Evolutionary conservation across 2,329 filamentous ascomycete genomes (phyloP).

Genomic region (Ophiobolus disseminans): DNA sequence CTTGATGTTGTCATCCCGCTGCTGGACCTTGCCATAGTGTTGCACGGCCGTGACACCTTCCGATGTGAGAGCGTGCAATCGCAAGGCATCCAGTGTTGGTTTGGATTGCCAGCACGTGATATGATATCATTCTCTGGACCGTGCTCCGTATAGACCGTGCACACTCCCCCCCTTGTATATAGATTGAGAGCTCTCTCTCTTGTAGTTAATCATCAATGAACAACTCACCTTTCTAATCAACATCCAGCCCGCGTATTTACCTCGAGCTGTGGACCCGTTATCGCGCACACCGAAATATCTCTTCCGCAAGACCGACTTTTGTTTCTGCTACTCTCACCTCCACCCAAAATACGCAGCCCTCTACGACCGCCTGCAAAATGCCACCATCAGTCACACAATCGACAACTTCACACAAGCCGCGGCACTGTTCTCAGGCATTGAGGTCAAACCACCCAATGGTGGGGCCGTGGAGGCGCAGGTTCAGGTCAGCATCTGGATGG

Average conservation of each 20-base stretch:
- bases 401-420: conserved; percentile 8
- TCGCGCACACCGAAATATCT: conserved; percentile 6
- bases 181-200: no score
- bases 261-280: background rate
- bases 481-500: conserved; percentile 27
- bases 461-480: conserved; percentile 21
- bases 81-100: no score
- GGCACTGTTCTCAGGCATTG: conserved; percentile 21
- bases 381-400: conserved; percentile 3
- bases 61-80: conserved; percentile 20
- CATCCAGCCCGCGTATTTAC: conserved; percentile 6
- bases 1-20: conserved; percentile 12
- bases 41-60: conserved; percentile 12
- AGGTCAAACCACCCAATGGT: conserved; percentile 24
- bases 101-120: no score
- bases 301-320: conserved; percentile 21
- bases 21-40: conserved; percentile 13
- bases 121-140: no score
- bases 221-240: no score
- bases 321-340: conserved; percentile 21
- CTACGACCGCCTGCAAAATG: conserved; percentile 13
- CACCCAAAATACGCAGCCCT: conserved; percentile 12
- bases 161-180: no score
- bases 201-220: no score
- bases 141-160: no score